A percentile compares a stretch with the other conserved stretches of the same genome.
Conservation (phyloP, 2,329 filamentous ascomycete species). For the Penicillium sp. region DNA sequence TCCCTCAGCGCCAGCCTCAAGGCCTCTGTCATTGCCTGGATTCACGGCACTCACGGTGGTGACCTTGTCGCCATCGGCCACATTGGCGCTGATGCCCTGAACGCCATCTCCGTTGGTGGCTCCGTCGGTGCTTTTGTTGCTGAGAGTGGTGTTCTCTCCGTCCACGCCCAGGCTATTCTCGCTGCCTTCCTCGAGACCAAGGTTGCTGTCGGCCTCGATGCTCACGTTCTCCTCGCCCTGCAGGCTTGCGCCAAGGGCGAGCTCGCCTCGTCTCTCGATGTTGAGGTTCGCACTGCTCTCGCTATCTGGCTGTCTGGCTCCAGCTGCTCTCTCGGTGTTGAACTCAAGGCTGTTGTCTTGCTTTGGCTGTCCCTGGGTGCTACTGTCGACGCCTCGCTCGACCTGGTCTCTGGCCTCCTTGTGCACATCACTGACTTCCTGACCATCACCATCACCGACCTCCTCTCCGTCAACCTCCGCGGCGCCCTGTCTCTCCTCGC, state of each 20-base stretch:
- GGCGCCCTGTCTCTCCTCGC: constrained; percentile 30
- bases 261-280: constrained; percentile 24
- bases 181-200: constrained; percentile 32
- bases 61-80: constrained; percentile 28
- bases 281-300: constrained; percentile 29
- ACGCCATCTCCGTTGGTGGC: constrained; percentile 32
- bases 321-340: constrained; percentile 31
- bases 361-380: constrained; percentile 35
- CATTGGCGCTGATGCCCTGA: constrained; percentile 27
- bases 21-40: constrained; percentile 30
- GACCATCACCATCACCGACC: constrained; percentile 23
- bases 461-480: constrained; percentile 30
- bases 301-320: constrained; percentile 31
- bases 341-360: constrained; percentile 35
- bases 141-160: constrained; percentile 26
- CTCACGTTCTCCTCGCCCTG: constrained; percentile 27
- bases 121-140: constrained; percentile 29
- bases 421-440: constrained; percentile 30
- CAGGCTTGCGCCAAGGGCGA: constrained; percentile 27
- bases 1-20: constrained; percentile 28
- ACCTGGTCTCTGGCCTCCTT: constrained; percentile 26
- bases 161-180: constrained; percentile 28
- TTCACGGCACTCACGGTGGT: constrained; percentile 25
- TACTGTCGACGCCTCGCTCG: constrained; percentile 25
- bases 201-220: constrained; percentile 25